phyloP scores from a whole-genome alignment of 2,329 filamentous ascomycete genomes.

The Rhynchosporium graminicola region DNA sequence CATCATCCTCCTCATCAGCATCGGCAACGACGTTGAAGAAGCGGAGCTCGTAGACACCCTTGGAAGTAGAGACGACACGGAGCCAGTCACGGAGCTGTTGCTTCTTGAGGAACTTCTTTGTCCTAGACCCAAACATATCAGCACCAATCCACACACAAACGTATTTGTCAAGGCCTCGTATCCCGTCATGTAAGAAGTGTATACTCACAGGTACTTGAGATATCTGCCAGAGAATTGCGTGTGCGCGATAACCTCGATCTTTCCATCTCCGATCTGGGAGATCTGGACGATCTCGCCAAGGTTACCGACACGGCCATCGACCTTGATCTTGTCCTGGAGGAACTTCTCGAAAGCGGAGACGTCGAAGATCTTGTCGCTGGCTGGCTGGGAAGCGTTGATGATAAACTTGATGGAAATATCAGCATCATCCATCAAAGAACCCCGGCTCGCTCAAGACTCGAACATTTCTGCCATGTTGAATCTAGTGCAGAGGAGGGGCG shows the following conservation, averaged over 20 bases:
- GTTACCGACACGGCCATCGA: constrained; percentile 97
- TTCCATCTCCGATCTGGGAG: constrained; percentile 89
- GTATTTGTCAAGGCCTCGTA: background rate
- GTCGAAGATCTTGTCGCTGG: constrained; percentile 99
- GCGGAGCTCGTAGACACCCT: constrained; percentile 99
- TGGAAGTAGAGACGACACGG: constrained; percentile 95
- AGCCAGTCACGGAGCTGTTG: constrained; percentile 99
- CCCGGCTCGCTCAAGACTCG: background rate
- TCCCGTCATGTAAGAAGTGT: background rate
- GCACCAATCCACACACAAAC: constrained; percentile 14
- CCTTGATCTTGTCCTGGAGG: constrained; percentile 99
- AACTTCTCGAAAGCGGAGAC: constrained; percentile 99
- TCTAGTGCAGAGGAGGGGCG: background rate
- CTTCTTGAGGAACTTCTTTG: constrained; percentile 99
- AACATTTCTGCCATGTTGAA: background rate
- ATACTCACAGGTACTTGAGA: constrained; percentile 96
- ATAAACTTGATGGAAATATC: constrained; percentile 68
- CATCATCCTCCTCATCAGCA: constrained; percentile 96
- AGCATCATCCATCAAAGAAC: background rate
- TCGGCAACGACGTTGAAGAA: constrained; percentile 99
- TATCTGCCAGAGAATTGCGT: constrained; percentile 98
- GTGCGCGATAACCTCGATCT: constrained; percentile 97
- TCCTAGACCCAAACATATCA: constrained; percentile 55
- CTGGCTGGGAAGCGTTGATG: constrained; percentile 99
- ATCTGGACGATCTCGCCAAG: constrained; percentile 91